A percentile compares a stretch with the other conserved stretches of the same genome.
These are phyloP conservation scores for Ophioceras dolichostomum DNA, from an alignment of 2,329 filamentous ascomycete species.

Conservation along the genomic window DNA sequence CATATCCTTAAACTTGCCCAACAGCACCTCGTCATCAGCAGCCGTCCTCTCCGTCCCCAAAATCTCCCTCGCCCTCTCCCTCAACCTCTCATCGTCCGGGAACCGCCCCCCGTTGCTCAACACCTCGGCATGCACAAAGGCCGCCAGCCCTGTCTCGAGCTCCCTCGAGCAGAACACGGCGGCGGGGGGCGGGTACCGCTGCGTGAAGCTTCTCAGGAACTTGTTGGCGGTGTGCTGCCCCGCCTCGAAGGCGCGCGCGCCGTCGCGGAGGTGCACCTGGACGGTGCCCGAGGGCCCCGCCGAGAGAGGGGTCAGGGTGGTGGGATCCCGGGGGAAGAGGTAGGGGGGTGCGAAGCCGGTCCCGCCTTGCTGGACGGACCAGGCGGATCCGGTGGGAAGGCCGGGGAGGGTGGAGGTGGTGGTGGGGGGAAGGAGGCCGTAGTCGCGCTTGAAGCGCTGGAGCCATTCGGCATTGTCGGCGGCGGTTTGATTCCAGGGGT, in stretches of 20 bases:
- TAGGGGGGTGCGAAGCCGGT: slow-evolving; percentile 45
- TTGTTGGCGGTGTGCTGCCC: slow-evolving; percentile 32
- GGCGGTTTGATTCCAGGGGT: slow-evolving; percentile 52
- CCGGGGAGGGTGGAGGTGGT: slow-evolving; percentile 37
- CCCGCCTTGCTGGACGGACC: slow-evolving; percentile 37
- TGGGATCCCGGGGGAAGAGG: slow-evolving; percentile 20
- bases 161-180: slow-evolving; percentile 45
- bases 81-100: slow-evolving; percentile 34
- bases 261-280: slow-evolving; percentile 20
- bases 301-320: slow-evolving; percentile 6
- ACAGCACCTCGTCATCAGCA: slow-evolving; percentile 38
- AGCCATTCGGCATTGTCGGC: slow-evolving; percentile 55
- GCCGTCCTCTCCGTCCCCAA: slow-evolving; percentile 32
- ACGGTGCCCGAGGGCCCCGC: slow-evolving; percentile 4
- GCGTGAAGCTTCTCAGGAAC: slow-evolving; percentile 31
- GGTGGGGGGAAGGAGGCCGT: slow-evolving; percentile 34
- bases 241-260: slow-evolving; percentile 27
- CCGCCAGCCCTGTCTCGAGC: slow-evolving; percentile 39
- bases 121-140: slow-evolving; percentile 31
- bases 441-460: slow-evolving; percentile 46
- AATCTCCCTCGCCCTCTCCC: slow-evolving; percentile 33
- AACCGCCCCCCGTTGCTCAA: slow-evolving; percentile 21
- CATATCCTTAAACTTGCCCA: slow-evolving; percentile 40
- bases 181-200: slow-evolving; percentile 31
- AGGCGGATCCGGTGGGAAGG: slow-evolving; percentile 26